Conservation (phyloP, 768 basidiomycete genomes). For the Filobasidium floriforme region DNA sequence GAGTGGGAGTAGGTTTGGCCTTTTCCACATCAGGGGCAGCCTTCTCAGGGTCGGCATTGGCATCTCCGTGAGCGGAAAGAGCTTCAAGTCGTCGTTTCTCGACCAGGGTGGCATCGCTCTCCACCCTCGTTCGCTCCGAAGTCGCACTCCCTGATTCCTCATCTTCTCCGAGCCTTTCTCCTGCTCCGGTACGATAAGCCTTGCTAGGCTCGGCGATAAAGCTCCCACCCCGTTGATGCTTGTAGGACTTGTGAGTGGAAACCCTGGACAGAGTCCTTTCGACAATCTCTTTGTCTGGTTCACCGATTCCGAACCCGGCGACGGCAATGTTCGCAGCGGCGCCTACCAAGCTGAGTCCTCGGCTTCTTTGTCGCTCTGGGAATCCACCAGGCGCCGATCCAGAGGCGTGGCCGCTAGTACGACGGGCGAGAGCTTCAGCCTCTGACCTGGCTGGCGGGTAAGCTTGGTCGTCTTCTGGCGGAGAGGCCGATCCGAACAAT, state of each 20-base stretch:
- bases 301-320: constrained; percentile 1
- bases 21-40: constrained; percentile 5
- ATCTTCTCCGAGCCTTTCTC: neutral
- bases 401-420: neutral
- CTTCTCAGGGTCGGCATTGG: constrained; percentile 6
- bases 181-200: neutral
- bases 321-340: neutral
- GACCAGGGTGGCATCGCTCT: neutral
- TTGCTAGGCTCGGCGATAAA: neutral
- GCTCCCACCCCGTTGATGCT: neutral
- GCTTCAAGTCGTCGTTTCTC: neutral
- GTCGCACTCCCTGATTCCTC: neutral
- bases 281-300: neutral
- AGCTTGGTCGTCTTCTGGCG: neutral
- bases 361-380: neutral
- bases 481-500: neutral
- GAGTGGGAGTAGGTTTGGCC: neutral
- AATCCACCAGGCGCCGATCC: neutral
- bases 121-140: neutral
- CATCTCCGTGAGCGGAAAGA: neutral
- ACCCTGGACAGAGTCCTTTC: neutral
- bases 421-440: neutral
- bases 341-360: neutral
- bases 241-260: neutral
- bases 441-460: neutral